Percentiles rank a stretch among this genome's conserved stretches.
Evolutionary conservation across 129 eudicot species (phyloP).

Genomic region (Chrysanthemum lavandulifolium): DNA sequence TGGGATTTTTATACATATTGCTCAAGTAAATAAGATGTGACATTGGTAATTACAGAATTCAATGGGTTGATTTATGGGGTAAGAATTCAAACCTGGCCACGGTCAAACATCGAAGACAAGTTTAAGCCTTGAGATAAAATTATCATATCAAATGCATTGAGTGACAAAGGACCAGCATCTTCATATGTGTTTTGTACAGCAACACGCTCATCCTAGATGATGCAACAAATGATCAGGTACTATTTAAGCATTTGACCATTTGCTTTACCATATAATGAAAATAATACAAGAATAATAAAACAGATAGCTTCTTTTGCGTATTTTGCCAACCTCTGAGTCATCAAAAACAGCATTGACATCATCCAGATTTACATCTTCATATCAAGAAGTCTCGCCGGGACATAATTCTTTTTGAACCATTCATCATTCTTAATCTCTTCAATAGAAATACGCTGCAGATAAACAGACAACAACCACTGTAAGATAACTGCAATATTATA

Average conservation of each 20-base stretch:
- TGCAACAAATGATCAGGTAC: conserved; percentile 19
- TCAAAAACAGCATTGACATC: conserved; percentile 95
- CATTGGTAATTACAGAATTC: background rate
- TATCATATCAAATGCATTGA: conserved; percentile 95
- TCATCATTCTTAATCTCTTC: conserved; percentile 90
- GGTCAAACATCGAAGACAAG: conserved; percentile 81
- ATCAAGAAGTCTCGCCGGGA: conserved; percentile 76
- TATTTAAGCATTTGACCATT: background rate
- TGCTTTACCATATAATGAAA: background rate
- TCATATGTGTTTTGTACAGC: conserved; percentile 53
- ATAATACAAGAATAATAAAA: background rate
- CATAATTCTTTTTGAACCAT: conserved; percentile 82
- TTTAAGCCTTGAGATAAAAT: conserved; percentile 91
- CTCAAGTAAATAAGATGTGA: background rate
- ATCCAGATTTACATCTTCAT: conserved; percentile 94
- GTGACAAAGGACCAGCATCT: conserved; percentile 71
- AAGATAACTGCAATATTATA: conserved; percentile 1
- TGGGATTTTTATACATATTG: conserved; percentile 5
- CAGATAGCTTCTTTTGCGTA: conserved; percentile 4
- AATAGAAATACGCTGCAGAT: conserved; percentile 72
- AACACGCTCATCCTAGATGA: conserved; percentile 57
- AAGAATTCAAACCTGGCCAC: conserved; percentile 61
- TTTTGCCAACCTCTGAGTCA: conserved; percentile 76
- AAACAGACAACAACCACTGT: conserved; percentile 15
- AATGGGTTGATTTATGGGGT: conserved; percentile 14